Evolutionary conservation across 345 rosid species (phyloP), one percentile per base, ranked within the genome.

Genomic region (Euphorbia lathyris): DNA sequence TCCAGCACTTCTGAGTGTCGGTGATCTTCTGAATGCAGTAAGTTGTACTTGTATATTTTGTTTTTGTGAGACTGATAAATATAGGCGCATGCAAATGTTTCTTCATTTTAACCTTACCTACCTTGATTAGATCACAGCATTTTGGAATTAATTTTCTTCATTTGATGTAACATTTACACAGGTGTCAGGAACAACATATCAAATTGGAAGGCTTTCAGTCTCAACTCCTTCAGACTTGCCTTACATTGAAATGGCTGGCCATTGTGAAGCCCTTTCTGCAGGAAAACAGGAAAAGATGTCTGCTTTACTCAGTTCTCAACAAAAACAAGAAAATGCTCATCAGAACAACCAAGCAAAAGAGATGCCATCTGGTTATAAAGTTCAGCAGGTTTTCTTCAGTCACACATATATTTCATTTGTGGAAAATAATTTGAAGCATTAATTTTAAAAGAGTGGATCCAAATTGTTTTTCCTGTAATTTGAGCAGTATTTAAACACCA

Each of bases 261-360:
- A 87, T 26, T 87, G 96, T 30, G 96, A 87, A 63, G 90, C 92
- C 32, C 89, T 90, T 72, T 75, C 81, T 5, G 70, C 65, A 60
- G 96, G 88, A 58, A 90, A 90, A 77, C 86, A 85, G 76, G 74
- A 86, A 82, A 89, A 82, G 81, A 87, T 90, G 90, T 77, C 76
- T 63, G 76, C 77, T 62, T 76, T 85, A 79, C 75, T 89, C 86
- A 75, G 72, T 53, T 61, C 70, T 38, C 79, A 80, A 48, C 81
- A 74, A 56, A 83, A 69, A 71, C 80, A 22, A 74, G 80, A 63
- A 83, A 73, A 60, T 36, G 47, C 52, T 57, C 14, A 43, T 9
- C 71, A 69, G 13, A 26, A 17, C 13, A 69, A 60, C 45, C 76
- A 65, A 38, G 65, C 74, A 32, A 75, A 65, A 38, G 80, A 77